Base-by-base conservation (phyloP, 1,139 yeast genomes). In the Yamadazyma blattariae region DNA sequence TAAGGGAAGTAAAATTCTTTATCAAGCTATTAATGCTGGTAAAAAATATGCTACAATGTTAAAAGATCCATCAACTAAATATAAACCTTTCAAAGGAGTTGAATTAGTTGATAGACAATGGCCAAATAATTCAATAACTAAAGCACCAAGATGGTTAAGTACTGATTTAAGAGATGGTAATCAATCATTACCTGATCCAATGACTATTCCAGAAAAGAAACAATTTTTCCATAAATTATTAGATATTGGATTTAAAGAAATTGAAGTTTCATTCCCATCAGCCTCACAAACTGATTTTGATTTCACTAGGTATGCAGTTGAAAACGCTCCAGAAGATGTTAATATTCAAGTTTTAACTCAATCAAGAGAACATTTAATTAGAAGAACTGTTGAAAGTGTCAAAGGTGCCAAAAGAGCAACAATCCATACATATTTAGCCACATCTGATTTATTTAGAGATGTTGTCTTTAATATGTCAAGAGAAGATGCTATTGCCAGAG, bases 151-250 rank as follows among this genome's bases (percentile, higher is more conserved):
- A 59, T 92, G 97, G 97, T 75, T 92, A 37, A 85, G 96, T 7
- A 92, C 97, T 2, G 97, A 92, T 59, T 74, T 92, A 51, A 77
- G 97, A 61, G 98, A 92, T 58, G 98, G 98, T 38, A 92, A 92
- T 67, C 97, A 92, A 66, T 86, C 97, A 9, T 74, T 92, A 48
- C 97, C 97, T 8, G 97, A 92, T 62, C 97, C 97, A 35, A 92
- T 92, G 97, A 75, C 88, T 21, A 78, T 89, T 25, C 85, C 74
- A 26, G 96, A 92, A 60, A 92, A 92, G 67, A 87, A 87, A 59
- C 84, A 77, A 48, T 90, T 87, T 61, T 90, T 90, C 68, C 76
- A 81, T 47, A 87, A 89, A 59, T 71, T 92, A 40, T 68, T 90
- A n/a, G 92, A 87, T 27, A 68, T 89, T 33, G 97, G 97, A 0